Percentiles rank a stretch among this genome's conserved stretches.
Conservation (phyloP, 805 yeast genomes). For the Suhomyces sp. region DNA sequence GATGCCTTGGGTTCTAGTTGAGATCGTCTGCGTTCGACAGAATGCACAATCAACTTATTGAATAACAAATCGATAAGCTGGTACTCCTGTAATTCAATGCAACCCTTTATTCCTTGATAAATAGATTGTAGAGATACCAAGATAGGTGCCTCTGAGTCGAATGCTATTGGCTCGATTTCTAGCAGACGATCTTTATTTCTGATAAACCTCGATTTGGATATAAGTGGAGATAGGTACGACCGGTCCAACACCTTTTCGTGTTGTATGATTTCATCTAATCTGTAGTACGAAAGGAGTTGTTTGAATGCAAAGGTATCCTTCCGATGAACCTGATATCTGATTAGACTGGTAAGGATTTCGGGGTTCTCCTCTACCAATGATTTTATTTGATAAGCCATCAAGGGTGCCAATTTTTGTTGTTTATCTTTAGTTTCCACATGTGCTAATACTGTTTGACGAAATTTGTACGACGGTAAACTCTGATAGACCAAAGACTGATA, state of each 20-base stretch:
- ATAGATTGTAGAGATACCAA: conserved; percentile 20
- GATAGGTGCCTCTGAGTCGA: conserved; percentile 13
- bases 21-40: conserved; percentile 11
- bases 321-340: conserved; percentile 24
- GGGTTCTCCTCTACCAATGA: conserved; percentile 30
- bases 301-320: conserved; percentile 20
- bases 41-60: conserved; percentile 30
- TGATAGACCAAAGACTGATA: conserved; percentile 30
- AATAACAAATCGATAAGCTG: conserved; percentile 34
- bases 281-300: conserved; percentile 26
- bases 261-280: conserved; percentile 23
- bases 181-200: conserved; percentile 7
- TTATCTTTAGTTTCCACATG: conserved; percentile 3
- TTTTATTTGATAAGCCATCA: conserved; percentile 22
- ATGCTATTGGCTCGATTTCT: conserved; percentile 10
- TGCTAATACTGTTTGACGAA: conserved; percentile 22
- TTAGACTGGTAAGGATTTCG: conserved; percentile 24
- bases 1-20: neutral
- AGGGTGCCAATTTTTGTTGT: conserved; percentile 7
- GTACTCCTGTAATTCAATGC: conserved; percentile 25
- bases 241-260: conserved; percentile 19
- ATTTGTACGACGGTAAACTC: conserved; percentile 22
- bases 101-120: conserved; percentile 27
- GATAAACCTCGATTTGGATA: conserved; percentile 27
- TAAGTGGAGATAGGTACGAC: conserved; percentile 20